Percentiles rank a stretch among this genome's conserved stretches.
phyloP scores from a whole-genome alignment of 768 basidiomycete species.

The Leucocoprinus sp. region DNA sequence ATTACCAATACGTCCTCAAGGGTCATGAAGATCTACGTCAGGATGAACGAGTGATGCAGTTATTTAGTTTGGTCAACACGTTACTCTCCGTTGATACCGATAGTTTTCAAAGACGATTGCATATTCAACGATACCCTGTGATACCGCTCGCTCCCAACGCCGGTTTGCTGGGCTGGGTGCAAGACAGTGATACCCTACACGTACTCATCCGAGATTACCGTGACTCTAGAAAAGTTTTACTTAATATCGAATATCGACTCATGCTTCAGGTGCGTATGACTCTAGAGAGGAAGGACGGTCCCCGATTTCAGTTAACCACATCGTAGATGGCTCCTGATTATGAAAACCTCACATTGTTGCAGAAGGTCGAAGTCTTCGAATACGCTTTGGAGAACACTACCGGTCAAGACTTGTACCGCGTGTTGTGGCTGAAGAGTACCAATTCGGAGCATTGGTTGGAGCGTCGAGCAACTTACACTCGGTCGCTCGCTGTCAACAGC shows the following conservation, averaged over 20 bases:
- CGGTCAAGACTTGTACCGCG: slow-evolving; percentile 93
- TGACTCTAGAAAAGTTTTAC: slow-evolving; percentile 89
- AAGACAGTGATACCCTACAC: slow-evolving; percentile 92
- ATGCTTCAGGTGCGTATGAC: slow-evolving; percentile 80
- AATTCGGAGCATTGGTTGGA: slow-evolving; percentile 99
- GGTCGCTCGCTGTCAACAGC: slow-evolving; percentile 92
- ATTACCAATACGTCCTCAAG: slow-evolving; percentile 89
- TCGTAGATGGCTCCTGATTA: slow-evolving; percentile 98
- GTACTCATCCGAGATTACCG: slow-evolving; percentile 94
- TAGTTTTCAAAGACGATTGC: slow-evolving; percentile 92
- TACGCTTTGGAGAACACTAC: slow-evolving; percentile 98
- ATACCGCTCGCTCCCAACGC: slow-evolving; percentile 95
- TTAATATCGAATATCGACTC: slow-evolving; percentile 97
- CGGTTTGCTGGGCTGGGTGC: slow-evolving; percentile 92
- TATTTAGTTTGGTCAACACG: slow-evolving; percentile 95
- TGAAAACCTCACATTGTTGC: slow-evolving; percentile 85
- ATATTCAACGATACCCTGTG: slow-evolving; percentile 88
- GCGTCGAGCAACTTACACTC: slow-evolving; percentile 89
- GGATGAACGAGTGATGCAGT: slow-evolving; percentile 98
- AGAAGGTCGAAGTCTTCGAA: slow-evolving; percentile 99
- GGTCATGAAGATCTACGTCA: slow-evolving; percentile 99
- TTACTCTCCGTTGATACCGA: slow-evolving; percentile 86
- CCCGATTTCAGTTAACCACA: slow-evolving; percentile 5
- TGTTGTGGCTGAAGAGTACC: slow-evolving; percentile 90
- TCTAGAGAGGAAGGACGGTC: not conserved